These are phyloP conservation scores for Malus asiatica DNA, from an alignment of 306 rosid genomes.

Conservation along the genomic window DNA sequence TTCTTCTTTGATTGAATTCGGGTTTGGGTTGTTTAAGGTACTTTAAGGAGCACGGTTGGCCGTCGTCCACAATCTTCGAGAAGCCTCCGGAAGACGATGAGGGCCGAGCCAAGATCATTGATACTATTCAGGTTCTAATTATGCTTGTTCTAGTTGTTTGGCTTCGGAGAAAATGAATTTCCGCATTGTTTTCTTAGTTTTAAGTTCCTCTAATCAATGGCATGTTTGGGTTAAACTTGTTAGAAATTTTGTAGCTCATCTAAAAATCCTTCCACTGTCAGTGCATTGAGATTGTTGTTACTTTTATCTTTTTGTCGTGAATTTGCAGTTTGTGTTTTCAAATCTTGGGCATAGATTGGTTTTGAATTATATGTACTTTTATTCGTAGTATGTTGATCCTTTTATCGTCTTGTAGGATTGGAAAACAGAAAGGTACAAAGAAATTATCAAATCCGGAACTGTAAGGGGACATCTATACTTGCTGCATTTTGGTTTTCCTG, in stretches of 20 bases:
- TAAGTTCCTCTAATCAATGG: not conserved
- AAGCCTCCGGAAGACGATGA: constrained; percentile 64
- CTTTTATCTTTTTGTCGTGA: not conserved
- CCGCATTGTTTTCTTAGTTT: no score
- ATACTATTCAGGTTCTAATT: constrained; percentile 59
- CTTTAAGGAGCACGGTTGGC: constrained; percentile 87
- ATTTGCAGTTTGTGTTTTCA: not conserved
- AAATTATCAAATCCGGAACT: constrained; percentile 88
- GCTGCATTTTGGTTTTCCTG: not conserved
- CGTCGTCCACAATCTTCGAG: constrained; percentile 65
- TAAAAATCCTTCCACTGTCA: not conserved
- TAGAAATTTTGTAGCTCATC: not conserved
- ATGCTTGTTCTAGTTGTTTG: constrained; percentile 1
- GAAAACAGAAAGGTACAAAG: constrained; percentile 96
- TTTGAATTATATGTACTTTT: not conserved
- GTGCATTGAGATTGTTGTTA: not conserved
- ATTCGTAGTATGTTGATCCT: constrained; percentile 10
- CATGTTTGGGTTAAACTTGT: not conserved
- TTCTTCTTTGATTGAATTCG: not conserved
- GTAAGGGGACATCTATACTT: constrained; percentile 41
- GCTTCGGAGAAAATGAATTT: constrained; percentile 1
- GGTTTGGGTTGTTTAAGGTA: constrained; percentile 44
- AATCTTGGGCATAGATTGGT: not conserved
- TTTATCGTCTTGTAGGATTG: constrained; percentile 60
- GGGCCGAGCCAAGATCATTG: constrained; percentile 62